Conservation (phyloP, 139 green algal species). For the Desmodesmus armatus region DNA sequence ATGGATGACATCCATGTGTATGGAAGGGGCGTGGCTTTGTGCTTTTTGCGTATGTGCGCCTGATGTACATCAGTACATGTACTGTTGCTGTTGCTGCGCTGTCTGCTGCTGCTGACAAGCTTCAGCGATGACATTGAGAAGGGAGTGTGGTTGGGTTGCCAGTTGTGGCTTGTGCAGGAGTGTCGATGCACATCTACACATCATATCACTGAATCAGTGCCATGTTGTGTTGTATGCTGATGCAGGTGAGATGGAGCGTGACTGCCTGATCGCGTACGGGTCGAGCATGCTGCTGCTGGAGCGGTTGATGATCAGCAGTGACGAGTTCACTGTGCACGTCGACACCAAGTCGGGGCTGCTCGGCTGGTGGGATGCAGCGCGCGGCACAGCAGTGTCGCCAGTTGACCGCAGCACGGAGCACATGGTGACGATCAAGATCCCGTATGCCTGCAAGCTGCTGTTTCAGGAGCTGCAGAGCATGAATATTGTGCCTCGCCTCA, state of each 20-base stretch:
- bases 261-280: constrained; percentile 95
- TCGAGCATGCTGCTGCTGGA: constrained; percentile 95
- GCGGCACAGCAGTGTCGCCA: constrained; percentile 72
- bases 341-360: constrained; percentile 95
- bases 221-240: neutral
- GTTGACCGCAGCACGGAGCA: constrained; percentile 57
- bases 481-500: constrained; percentile 71
- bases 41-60: neutral
- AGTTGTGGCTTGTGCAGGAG: neutral
- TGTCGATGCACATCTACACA: neutral
- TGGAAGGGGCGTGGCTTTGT: constrained; percentile 43
- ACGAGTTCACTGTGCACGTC: constrained; percentile 96
- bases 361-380: constrained; percentile 88
- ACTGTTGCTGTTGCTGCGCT: neutral
- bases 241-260: constrained; percentile 95
- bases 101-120: neutral
- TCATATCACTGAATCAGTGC: neutral
- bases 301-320: constrained; percentile 96
- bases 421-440: constrained; percentile 77
- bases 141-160: too few relatives aligned
- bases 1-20: constrained; percentile 94
- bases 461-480: constrained; percentile 96
- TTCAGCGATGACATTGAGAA: too few relatives aligned
- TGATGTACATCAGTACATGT: neutral
- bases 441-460: constrained; percentile 96